Evolutionary conservation across 768 basidiomycete species (phyloP).

Genomic region (Psilocybe tampanensis): DNA sequence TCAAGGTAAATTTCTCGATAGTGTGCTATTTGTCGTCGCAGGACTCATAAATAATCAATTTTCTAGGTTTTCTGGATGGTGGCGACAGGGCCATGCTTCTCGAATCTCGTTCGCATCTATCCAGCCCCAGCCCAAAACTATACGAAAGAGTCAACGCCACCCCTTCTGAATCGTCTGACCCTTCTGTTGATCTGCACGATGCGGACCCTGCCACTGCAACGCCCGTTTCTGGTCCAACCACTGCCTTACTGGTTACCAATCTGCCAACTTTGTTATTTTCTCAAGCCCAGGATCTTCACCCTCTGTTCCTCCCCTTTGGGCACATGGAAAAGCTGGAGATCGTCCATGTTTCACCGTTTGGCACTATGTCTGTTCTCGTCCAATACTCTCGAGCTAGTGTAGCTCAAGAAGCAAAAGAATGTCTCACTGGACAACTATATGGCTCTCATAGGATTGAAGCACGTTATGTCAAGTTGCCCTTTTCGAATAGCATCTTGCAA

Average conservation of each 20-base stretch:
- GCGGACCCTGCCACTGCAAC: conserved; percentile 32
- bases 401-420: conserved; percentile 67
- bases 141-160: conserved; percentile 30
- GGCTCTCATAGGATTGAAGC: conserved; percentile 43
- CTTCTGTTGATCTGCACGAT: conserved; percentile 28
- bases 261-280: conserved; percentile 70
- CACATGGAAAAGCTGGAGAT: conserved; percentile 64
- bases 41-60: not conserved
- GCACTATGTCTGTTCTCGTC: conserved; percentile 59
- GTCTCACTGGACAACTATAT: conserved; percentile 65
- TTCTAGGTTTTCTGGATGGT: conserved; percentile 75
- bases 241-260: conserved; percentile 62
- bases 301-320: conserved; percentile 76
- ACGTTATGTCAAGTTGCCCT: conserved; percentile 30
- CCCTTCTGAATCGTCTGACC: conserved; percentile 29
- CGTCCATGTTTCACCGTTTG: conserved; percentile 37
- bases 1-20: conserved; percentile 49
- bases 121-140: conserved; percentile 24
- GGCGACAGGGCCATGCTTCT: conserved; percentile 74
- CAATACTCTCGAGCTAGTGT: conserved; percentile 57
- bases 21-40: not conserved
- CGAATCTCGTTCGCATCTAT: conserved; percentile 43
- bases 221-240: conserved; percentile 43
- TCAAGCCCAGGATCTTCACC: conserved; percentile 65
- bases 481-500: conserved; percentile 3